Percentiles rank a stretch among this genome's conserved stretches.
Evolutionary conservation across 352 stramenopile genomes (phyloP).

Genomic region (Phytophthora ramorum): DNA sequence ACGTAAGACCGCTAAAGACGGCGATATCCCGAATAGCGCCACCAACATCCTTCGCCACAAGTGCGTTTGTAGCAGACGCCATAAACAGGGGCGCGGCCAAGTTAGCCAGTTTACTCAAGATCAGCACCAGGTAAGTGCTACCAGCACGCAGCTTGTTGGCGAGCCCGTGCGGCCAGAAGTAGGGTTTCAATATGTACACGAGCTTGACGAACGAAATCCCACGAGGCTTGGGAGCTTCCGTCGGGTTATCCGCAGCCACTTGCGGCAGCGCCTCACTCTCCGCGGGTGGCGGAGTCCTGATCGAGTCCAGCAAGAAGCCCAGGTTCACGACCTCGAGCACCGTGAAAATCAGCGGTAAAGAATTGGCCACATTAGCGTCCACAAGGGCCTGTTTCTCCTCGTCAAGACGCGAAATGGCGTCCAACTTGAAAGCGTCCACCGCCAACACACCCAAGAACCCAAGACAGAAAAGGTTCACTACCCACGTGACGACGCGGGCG

Average conservation of each 20-base stretch:
- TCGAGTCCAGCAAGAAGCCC: slow-evolving; percentile 66
- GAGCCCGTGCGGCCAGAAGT: slow-evolving; percentile 86
- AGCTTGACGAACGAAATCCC: slow-evolving; percentile 88
- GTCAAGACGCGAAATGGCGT: slow-evolving; percentile 65
- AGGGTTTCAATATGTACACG: slow-evolving; percentile 86
- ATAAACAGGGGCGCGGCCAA: slow-evolving; percentile 94
- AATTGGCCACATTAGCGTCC: slow-evolving; percentile 84
- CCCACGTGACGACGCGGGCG: slow-evolving; percentile 42
- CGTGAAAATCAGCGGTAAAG: slow-evolving; percentile 84
- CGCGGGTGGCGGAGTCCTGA: slow-evolving; percentile 36
- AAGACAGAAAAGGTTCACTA: slow-evolving; percentile 57
- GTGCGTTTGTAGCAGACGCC: slow-evolving; percentile 91
- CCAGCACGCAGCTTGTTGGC: slow-evolving; percentile 82
- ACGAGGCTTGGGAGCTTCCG: slow-evolving; percentile 41
- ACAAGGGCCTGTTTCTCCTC: slow-evolving; percentile 61
- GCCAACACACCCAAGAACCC: slow-evolving; percentile 72
- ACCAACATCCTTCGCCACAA: slow-evolving; percentile 73
- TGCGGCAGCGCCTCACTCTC: slow-evolving; percentile 37
- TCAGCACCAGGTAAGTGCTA: slow-evolving; percentile 94
- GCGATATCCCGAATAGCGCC: slow-evolving; percentile 65
- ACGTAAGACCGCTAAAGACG: slow-evolving; percentile 86
- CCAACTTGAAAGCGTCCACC: slow-evolving; percentile 76
- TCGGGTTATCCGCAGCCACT: slow-evolving; percentile 34
- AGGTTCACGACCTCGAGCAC: slow-evolving; percentile 86
- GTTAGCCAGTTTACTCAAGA: slow-evolving; percentile 93